Evolutionary conservation across 2,329 filamentous ascomycete genomes (phyloP).

Genomic region (Pseudopyricularia cyperi): DNA sequence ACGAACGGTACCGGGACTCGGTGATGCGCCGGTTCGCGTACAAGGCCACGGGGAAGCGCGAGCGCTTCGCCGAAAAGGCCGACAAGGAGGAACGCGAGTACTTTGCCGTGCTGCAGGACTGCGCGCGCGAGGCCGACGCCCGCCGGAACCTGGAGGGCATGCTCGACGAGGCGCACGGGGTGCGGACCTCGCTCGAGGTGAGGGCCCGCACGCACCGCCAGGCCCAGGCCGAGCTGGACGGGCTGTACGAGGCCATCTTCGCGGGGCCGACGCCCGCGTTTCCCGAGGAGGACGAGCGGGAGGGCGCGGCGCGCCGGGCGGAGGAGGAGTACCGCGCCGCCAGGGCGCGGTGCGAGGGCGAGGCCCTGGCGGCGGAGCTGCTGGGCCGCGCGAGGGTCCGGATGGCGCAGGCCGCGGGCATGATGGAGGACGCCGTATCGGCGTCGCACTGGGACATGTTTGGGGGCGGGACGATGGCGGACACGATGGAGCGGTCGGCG

Average conservation of each 20-base stretch:
- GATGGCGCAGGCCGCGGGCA: constrained; percentile 19
- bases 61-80: constrained; percentile 33
- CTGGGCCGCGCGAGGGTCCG: constrained; percentile 23
- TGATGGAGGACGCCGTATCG: constrained; percentile 27
- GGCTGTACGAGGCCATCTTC: constrained; percentile 40
- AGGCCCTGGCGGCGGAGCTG: constrained; percentile 25
- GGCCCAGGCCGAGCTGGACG: constrained; percentile 33
- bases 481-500: constrained; percentile 40
- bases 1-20: constrained; percentile 38
- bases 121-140: constrained; percentile 29
- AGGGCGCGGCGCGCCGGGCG: constrained; percentile 21
- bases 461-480: constrained; percentile 31
- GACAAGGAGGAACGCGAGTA: constrained; percentile 43
- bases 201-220: constrained; percentile 20
- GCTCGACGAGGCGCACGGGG: constrained; percentile 24
- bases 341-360: constrained; percentile 21
- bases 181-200: constrained; percentile 20
- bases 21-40: constrained; percentile 35
- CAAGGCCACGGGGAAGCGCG: constrained; percentile 33
- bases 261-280: constrained; percentile 36
- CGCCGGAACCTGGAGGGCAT: constrained; percentile 25
- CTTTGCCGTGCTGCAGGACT: constrained; percentile 34
- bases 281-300: constrained; percentile 36
- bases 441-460: constrained; percentile 33
- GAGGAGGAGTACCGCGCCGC: constrained; percentile 23